These are phyloP conservation scores for Boletus semigastroideus DNA, from an alignment of 1,284 basidiomycete genomes.

Conservation along the genomic window DNA sequence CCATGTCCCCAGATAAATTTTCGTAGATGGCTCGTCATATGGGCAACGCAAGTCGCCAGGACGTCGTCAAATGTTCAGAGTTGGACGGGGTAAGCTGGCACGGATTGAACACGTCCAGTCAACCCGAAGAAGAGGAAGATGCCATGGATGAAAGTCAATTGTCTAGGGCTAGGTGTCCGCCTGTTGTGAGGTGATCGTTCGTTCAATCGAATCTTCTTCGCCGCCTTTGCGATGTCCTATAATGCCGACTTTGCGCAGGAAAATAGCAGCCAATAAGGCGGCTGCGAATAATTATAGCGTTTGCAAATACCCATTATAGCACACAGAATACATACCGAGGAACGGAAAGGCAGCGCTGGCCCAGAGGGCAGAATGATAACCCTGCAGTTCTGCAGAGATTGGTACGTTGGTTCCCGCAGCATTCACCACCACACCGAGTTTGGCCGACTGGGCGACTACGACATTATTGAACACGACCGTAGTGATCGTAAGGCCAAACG, in stretches of 20 bases:
- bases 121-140: not conserved
- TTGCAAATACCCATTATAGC: not conserved
- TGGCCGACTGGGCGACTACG: conserved; percentile 34
- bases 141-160: not conserved
- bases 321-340: conserved; percentile 40
- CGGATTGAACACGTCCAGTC: not conserved
- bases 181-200: conserved; percentile 21
- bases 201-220: conserved; percentile 17
- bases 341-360: conserved; percentile 58
- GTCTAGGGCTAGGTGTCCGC: conserved; percentile 9
- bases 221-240: conserved; percentile 40
- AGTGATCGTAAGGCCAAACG: conserved; percentile 73
- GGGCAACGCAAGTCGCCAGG: not conserved
- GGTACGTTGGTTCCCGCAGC: conserved; percentile 36
- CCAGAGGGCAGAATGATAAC: conserved; percentile 68
- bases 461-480: conserved; percentile 70
- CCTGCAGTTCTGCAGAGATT: conserved; percentile 40
- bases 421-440: conserved; percentile 33
- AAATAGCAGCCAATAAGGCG: conserved; percentile 47
- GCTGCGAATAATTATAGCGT: conserved; percentile 35
- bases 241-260: conserved; percentile 59
- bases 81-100: not conserved
- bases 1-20: conserved; percentile 2
- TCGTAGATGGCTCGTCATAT: conserved; percentile 4
- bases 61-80: not conserved